Evolutionary conservation across 2,329 filamentous ascomycete genomes (phyloP).

Genomic region (Penicillium sclerotiorum): DNA sequence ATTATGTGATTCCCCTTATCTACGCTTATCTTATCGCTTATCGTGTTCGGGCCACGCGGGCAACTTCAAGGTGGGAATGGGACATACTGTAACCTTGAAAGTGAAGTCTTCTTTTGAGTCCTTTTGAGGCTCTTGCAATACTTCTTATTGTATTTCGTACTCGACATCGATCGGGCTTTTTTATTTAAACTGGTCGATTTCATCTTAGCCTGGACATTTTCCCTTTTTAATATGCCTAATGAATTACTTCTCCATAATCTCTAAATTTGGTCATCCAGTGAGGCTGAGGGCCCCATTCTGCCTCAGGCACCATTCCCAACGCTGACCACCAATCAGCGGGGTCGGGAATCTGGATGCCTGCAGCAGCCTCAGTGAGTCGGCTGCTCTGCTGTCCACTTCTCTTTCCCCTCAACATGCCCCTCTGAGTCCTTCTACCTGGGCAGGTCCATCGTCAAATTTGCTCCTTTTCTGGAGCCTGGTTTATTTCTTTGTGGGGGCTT

Average conservation of each 20-base stretch:
- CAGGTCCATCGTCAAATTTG: background rate
- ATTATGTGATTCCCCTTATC: slow-evolving; percentile 11
- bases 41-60: too few species aligned
- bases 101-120: too few species aligned
- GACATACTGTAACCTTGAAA: too few species aligned
- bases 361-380: slow-evolving; percentile 16
- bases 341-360: slow-evolving; percentile 34
- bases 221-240: too few species aligned
- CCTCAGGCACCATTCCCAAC: slow-evolving; percentile 9
- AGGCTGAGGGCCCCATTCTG: background rate
- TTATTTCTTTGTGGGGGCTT: slow-evolving; percentile 9
- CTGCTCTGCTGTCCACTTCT: slow-evolving; percentile 11
- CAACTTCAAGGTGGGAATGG: too few species aligned
- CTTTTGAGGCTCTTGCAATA: too few species aligned
- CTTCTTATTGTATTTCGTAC: too few species aligned
- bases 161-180: too few species aligned
- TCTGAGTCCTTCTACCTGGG: background rate
- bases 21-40: background rate
- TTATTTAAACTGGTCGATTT: too few species aligned
- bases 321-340: slow-evolving; percentile 24
- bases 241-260: background rate
- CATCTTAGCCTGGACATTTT: too few species aligned
- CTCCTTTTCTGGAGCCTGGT: slow-evolving; percentile 7
- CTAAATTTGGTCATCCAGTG: background rate
- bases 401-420: slow-evolving; percentile 10